These are phyloP conservation scores for Tricholoma matsutake DNA, from an alignment of 768 basidiomycete genomes.

Conservation along the genomic window DNA sequence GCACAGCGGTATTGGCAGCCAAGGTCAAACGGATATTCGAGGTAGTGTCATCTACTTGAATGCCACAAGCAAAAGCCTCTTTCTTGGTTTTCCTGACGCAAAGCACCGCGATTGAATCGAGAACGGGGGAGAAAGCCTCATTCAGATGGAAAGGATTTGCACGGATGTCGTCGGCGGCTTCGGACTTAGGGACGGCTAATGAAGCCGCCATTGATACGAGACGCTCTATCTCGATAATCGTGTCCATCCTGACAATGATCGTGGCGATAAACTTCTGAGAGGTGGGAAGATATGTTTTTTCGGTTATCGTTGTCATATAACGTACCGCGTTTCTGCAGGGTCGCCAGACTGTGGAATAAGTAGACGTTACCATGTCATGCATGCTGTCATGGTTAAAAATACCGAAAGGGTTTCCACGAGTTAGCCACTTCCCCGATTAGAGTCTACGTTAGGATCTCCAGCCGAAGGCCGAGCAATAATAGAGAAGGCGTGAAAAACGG, in stretches of 20 bases:
- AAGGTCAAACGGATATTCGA: not conserved
- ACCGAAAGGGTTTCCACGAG: too few species aligned
- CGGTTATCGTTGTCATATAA: not conserved
- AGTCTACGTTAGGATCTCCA: too few species aligned
- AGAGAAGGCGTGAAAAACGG: too few species aligned
- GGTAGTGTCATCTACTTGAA: not conserved
- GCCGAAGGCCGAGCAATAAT: too few species aligned
- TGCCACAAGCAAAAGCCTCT: not conserved
- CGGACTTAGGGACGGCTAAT: not conserved
- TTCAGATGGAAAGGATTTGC: too few species aligned
- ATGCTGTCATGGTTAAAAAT: too few species aligned
- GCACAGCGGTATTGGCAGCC: not conserved
- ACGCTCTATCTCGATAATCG: not conserved
- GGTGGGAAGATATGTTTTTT: not conserved
- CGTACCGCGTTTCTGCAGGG: not conserved
- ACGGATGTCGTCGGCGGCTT: not conserved
- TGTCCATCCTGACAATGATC: not conserved
- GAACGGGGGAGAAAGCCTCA: not conserved
- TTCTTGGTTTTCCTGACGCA: not conserved
- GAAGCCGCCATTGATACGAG: not conserved
- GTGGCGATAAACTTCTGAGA: not conserved
- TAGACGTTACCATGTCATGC: too few species aligned
- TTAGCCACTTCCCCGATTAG: too few species aligned
- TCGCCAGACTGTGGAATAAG: not conserved
- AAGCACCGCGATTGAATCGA: not conserved